These are phyloP conservation scores for Talaromyces amestolkiae DNA, from an alignment of 2,329 filamentous ascomycete genomes.

Conservation along the genomic window DNA sequence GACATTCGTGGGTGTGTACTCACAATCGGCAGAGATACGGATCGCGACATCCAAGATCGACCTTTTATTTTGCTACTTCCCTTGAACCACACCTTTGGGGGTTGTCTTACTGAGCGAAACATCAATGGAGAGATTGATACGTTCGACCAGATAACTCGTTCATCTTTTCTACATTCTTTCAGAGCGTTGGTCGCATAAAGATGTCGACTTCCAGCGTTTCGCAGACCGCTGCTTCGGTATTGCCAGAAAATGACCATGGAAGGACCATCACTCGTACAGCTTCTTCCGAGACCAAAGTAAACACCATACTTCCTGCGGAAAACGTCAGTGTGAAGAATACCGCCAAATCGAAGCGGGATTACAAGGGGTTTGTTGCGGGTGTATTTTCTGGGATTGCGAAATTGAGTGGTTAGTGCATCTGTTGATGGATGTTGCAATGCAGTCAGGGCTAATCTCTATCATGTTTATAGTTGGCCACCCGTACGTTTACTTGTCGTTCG, in stretches of 20 bases:
- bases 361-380: conserved; percentile 97
- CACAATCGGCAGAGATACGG: background rate
- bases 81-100: background rate
- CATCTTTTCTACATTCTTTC: background rate
- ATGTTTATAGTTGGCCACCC: conserved; percentile 57
- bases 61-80: background rate
- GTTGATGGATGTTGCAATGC: background rate
- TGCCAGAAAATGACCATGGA: background rate
- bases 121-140: background rate
- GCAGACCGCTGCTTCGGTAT: conserved; percentile 13
- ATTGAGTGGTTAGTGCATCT: conserved; percentile 63
- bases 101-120: background rate
- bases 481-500: conserved; percentile 36
- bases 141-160: background rate
- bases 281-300: background rate
- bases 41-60: background rate
- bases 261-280: background rate
- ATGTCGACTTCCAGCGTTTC: conserved; percentile 14
- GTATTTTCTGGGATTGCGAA: conserved; percentile 93
- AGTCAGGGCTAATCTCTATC: background rate
- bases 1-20: background rate
- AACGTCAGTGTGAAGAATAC: background rate
- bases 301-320: background rate
- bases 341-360: conserved; percentile 52
- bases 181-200: background rate